Evolutionary conservation across 2,329 filamentous ascomycete genomes (phyloP), one percentile per base, ranked within the genome.

Genomic region (Falciphora oryzae): DNA sequence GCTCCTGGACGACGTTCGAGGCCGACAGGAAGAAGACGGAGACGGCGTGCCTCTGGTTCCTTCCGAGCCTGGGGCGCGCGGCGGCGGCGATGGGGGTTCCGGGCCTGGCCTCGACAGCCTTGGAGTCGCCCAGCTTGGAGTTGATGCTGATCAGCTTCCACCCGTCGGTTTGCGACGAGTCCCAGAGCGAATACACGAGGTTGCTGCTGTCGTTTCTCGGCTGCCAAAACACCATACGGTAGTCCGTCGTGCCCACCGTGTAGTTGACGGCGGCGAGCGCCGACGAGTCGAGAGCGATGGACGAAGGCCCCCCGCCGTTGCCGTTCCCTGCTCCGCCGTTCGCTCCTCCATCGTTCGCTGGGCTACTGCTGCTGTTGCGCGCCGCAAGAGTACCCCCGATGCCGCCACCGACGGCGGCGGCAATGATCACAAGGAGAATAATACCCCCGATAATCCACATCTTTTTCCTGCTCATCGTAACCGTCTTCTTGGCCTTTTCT

Each of bases 211-310:
- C 50, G 16, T 25, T 56, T 11, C 50, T 27, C 18, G 61, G 61
- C 27, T 62, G 61, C 61, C 61, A 62, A 29, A 62, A 56, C 27
- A 56, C 27, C 61, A 62, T 62, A 27, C 28, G 35, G 44, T 62
- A 62, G 3, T 29, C 44, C n/a, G 28, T 56, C 25, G 35, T n/a
- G 27, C 50, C 61, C 13, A 56, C 44, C 27, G 61, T 62, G 18
- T 62, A 62, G 25, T 29, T 62, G 13, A 56, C 61, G 6, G 38
- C 44, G 27, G 25, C 50, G 25, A 62, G 27, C 16, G 32, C n/a
- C 4, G 61, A 31, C 14, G 27, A 18, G 3, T 22, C 61, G 22
- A 62, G 38, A 29, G 44, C 13, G 16, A 32, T 56, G 22, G 59
- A 11, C n/a, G n/a, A 10, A 18, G 22, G 4, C 3, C 10, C 10